Evolutionary conservation across 2,329 filamentous ascomycete species (phyloP).

Genomic region (Alternaria arbusti): DNA sequence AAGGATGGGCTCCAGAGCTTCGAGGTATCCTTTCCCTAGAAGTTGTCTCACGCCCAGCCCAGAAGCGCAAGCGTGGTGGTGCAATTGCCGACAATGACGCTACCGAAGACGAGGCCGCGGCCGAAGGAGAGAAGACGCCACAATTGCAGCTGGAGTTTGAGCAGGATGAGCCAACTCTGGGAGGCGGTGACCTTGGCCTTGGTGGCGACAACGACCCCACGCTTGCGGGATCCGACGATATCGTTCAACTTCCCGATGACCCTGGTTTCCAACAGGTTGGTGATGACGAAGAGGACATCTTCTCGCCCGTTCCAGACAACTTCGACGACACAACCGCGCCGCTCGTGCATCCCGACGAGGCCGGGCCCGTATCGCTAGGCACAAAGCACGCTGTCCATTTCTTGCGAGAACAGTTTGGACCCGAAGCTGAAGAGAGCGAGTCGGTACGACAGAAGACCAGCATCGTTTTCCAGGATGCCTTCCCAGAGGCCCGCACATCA

Average conservation of each 20-base stretch:
- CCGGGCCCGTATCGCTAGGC: constrained; percentile 83
- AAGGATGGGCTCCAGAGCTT: constrained; percentile 89
- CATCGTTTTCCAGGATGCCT: constrained; percentile 88
- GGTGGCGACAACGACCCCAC: constrained; percentile 44
- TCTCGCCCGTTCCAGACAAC: constrained; percentile 55
- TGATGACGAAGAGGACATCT: constrained; percentile 46
- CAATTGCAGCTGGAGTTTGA: constrained; percentile 69
- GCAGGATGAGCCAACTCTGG: constrained; percentile 56
- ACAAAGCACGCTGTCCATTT: constrained; percentile 97
- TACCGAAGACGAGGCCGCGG: constrained; percentile 64
- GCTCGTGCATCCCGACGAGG: constrained; percentile 80
- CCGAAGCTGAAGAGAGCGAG: constrained; percentile 69
- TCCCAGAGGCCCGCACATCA: constrained; percentile 80
- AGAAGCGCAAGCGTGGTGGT: constrained; percentile 94
- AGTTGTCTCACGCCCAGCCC: constrained; percentile 74
- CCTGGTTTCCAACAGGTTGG: constrained; percentile 32
- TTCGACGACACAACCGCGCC: constrained; percentile 82
- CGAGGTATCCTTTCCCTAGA: constrained; percentile 91
- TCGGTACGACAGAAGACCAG: constrained; percentile 75
- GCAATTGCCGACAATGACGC: constrained; percentile 80
- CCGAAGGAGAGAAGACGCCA: constrained; percentile 66
- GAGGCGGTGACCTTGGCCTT: constrained; percentile 53
- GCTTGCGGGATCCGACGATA: constrained; percentile 33
- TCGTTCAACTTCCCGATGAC: constrained; percentile 40
- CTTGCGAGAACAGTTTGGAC: constrained; percentile 84